phyloP scores from a whole-genome alignment of 1,284 basidiomycete species.

The Kalmanozyma brasiliensis region DNA sequence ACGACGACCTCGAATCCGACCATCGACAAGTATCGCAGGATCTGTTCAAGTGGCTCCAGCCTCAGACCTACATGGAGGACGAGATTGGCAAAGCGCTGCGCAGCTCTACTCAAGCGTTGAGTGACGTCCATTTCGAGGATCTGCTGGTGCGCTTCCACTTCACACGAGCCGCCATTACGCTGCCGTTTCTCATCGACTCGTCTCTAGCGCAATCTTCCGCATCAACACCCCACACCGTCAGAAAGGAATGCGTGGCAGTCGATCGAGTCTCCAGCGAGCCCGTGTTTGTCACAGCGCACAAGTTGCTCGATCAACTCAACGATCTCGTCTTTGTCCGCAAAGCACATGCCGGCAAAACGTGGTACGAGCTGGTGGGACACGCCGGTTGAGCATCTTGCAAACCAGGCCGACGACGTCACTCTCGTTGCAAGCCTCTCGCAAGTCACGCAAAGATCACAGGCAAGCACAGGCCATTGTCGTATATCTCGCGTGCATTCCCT shows the following conservation, averaged over 20 bases:
- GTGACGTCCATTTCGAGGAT: slow-evolving; percentile 22
- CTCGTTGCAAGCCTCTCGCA: no score
- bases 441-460: no score
- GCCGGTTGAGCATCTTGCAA: slow-evolving; percentile 4
- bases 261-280: slow-evolving; percentile 21
- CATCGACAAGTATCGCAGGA: slow-evolving; percentile 39
- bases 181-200: slow-evolving; percentile 22
- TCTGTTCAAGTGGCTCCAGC: slow-evolving; percentile 47
- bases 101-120: background rate
- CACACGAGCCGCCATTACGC: slow-evolving; percentile 29
- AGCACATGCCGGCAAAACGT: slow-evolving; percentile 8
- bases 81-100: slow-evolving; percentile 30
- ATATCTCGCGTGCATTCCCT: background rate
- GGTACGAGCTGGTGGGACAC: slow-evolving; percentile 36
- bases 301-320: slow-evolving; percentile 19
- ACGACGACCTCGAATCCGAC: slow-evolving; percentile 40
- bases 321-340: slow-evolving; percentile 31
- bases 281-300: slow-evolving; percentile 30
- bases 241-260: slow-evolving; percentile 27
- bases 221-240: slow-evolving; percentile 8
- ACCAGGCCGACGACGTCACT: background rate
- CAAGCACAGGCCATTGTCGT: background rate
- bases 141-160: slow-evolving; percentile 34
- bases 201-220: background rate
- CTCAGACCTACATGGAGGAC: slow-evolving; percentile 43